Evolutionary conservation across 208 protist species (phyloP).

Genomic region (Phytomonas sp.): DNA sequence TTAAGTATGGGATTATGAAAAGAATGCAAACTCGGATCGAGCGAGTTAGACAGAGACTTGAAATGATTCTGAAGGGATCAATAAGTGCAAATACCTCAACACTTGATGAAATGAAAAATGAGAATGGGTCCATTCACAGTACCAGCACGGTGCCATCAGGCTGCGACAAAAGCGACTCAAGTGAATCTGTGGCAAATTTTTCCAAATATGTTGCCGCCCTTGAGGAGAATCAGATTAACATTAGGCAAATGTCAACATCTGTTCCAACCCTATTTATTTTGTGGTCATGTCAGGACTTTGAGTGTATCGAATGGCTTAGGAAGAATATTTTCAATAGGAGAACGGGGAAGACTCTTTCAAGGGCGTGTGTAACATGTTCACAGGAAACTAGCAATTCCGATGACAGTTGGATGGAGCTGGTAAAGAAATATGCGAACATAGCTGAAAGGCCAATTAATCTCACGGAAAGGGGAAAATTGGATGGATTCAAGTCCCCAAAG

Average conservation of each 20-base stretch:
- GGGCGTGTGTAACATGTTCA: background rate
- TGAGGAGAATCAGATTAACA: conserved; percentile 45
- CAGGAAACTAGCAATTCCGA: background rate
- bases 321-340: conserved; percentile 45
- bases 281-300: conserved; percentile 56
- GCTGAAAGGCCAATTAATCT: background rate
- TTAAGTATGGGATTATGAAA: conserved; percentile 58
- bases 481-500: conserved; percentile 19
- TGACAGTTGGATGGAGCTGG: background rate
- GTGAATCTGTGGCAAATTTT: background rate
- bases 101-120: background rate
- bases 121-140: background rate
- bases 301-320: conserved; percentile 53
- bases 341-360: background rate
- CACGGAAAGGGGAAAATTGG: background rate
- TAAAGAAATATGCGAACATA: background rate
- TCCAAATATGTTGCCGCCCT: conserved; percentile 31
- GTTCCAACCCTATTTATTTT: conserved; percentile 68
- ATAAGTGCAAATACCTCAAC: background rate
- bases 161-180: conserved; percentile 11
- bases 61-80: conserved; percentile 2
- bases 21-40: conserved; percentile 47
- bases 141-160: background rate
- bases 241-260: conserved; percentile 37
- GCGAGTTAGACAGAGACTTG: conserved; percentile 42